A percentile compares a stretch with the other conserved stretches of the same genome.
Conservation (phyloP, 495 filamentous ascomycete species). For the Mycothermus thermophilus region DNA sequence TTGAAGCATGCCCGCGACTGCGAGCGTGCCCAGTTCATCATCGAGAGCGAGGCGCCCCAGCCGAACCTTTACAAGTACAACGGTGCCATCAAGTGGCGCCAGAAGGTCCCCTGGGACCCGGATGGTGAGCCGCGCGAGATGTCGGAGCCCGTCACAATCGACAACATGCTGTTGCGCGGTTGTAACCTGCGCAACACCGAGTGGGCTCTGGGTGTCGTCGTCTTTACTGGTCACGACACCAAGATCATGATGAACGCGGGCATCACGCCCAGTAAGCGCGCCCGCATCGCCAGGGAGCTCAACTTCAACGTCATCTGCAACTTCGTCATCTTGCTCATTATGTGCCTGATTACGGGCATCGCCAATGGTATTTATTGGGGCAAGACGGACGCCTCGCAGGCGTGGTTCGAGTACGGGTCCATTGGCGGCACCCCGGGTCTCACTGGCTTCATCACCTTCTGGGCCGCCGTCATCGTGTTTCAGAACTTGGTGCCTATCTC, state of each 20-base stretch:
- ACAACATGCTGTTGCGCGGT: constrained; percentile 86
- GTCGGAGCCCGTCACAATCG: constrained; percentile 87
- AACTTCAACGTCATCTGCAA: constrained; percentile 99
- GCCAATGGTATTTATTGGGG: constrained; percentile 75
- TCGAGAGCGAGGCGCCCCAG: constrained; percentile 87
- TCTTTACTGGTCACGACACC: constrained; percentile 93
- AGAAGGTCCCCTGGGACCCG: constrained; percentile 47
- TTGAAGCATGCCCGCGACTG: constrained; percentile 87
- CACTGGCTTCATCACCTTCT: constrained; percentile 91
- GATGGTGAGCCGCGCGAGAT: constrained; percentile 52
- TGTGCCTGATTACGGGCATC: constrained; percentile 79
- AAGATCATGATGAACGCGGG: constrained; percentile 99
- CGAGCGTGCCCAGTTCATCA: constrained; percentile 69
- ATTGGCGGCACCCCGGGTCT: constrained; percentile 63
- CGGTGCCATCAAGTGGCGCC: constrained; percentile 75
- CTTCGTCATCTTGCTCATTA: constrained; percentile 75
- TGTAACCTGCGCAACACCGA: constrained; percentile 92
- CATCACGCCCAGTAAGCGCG: constrained; percentile 88
- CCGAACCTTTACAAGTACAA: constrained; percentile 90
- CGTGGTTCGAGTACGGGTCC: constrained; percentile 78
- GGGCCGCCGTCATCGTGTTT: constrained; percentile 85
- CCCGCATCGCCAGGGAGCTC: constrained; percentile 77
- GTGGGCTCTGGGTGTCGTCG: constrained; percentile 89
- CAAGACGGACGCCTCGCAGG: constrained; percentile 54
- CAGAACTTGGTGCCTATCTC: constrained; percentile 99